These are phyloP conservation scores for Neurospora sublineolata DNA, from an alignment of 495 filamentous ascomycete species.

Conservation along the genomic window DNA sequence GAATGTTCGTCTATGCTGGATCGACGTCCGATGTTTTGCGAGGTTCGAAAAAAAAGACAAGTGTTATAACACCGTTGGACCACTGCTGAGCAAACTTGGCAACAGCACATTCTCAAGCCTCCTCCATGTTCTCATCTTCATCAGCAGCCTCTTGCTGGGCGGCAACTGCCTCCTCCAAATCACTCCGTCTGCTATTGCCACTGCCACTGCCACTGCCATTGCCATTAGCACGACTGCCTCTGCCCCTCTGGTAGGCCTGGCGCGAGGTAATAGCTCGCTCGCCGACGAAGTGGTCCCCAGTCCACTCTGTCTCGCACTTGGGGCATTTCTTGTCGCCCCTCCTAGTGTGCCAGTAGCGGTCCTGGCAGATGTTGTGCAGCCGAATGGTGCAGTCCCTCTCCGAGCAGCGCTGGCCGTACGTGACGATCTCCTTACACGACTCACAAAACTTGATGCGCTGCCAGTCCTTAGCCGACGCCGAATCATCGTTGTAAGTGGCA, in stretches of 20 bases:
- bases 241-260: constrained; percentile 31
- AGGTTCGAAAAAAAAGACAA: background rate
- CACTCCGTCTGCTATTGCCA: constrained; percentile 13
- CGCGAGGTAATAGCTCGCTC: constrained; percentile 56
- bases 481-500: constrained; percentile 69
- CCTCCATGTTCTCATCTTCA: constrained; percentile 17
- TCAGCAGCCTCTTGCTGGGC: constrained; percentile 12
- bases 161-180: constrained; percentile 13
- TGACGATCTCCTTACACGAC: constrained; percentile 85
- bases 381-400: constrained; percentile 55
- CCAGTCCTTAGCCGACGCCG: constrained; percentile 40
- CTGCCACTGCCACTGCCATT: background rate
- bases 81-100: background rate
- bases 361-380: constrained; percentile 67
- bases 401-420: constrained; percentile 71
- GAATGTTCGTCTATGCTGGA: background rate
- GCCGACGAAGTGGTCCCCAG: constrained; percentile 64
- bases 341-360: constrained; percentile 55
- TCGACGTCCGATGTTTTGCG: background rate
- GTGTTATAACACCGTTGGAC: background rate
- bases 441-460: constrained; percentile 76
- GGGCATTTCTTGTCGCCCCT: constrained; percentile 53
- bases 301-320: constrained; percentile 60
- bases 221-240: constrained; percentile 16
- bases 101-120: background rate